Base-by-base conservation (phyloP, 306 rosid species). In the Datisca glomerata region DNA sequence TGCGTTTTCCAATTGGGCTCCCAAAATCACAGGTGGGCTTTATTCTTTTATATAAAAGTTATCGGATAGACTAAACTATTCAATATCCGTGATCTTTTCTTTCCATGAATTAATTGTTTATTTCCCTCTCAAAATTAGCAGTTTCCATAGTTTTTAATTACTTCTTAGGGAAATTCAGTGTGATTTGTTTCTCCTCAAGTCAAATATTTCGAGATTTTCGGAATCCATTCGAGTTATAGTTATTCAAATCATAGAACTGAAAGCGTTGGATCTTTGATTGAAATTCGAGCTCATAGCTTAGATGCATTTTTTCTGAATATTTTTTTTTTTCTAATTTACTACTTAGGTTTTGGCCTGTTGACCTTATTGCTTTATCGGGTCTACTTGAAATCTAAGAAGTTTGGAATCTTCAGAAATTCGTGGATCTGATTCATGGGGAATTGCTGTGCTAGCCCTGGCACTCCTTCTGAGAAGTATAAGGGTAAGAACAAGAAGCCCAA, bases 381-480 rank as follows among this genome's bases (percentile, higher is more conserved):
- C n/a, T 38, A 13, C 15, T 32, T 43, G 59, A 39, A 58, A 44
- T 59, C 57, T 25, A 5, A 16, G 20, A 34, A 54, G 24, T n/a
- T 21, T 1, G 21, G 41, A 50, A 23, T 27, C 14, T 33, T 47
- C 47, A 9, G 43, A 45, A 43, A 2, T 56, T 43, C 17, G 16
- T 43, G 55, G 57, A 15, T 39, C 24, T 45, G 59, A 44, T 22
- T 36, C 45, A 69, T 74, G 81, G 81, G 81, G 17, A 74, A 74
- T 58, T 74, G 81, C 18, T 74, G 81, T 50, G 81, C 63, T 47
- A 19, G 25, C 18, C 65, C 71, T 14, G 34, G 67, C n/a, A 24
- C 55, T 19, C 43, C 68, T 19, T 64, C 62, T 18, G 67, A 39
- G 25, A 61, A 34, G 41, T 21, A 47, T 24, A 40, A 64, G 34